Conservation (phyloP, 805 yeast species). For the Wickerhamiella domercqiae region DNA sequence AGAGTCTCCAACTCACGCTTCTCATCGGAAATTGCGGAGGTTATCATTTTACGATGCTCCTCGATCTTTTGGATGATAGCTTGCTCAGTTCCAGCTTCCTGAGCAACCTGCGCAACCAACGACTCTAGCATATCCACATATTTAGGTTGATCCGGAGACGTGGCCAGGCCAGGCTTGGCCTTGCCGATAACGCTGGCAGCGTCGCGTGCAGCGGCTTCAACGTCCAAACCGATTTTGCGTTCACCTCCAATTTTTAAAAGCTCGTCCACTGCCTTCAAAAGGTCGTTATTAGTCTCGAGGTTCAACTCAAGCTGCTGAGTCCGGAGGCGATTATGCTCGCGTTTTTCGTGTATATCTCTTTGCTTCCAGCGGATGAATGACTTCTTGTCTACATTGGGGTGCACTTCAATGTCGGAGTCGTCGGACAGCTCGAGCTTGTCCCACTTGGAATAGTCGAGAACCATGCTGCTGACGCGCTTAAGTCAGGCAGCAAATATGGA, state of each 20-base stretch:
- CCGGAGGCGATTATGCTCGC: constrained; percentile 65
- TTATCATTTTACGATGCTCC: constrained; percentile 39
- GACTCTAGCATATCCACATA: constrained; percentile 91
- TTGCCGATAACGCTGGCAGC: constrained; percentile 16
- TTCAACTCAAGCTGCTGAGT: constrained; percentile 64
- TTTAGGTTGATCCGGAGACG: constrained; percentile 28
- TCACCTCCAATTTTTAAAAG: constrained; percentile 29
- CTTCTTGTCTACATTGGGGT: constrained; percentile 89
- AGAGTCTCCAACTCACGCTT: constrained; percentile 50
- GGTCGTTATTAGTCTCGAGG: constrained; percentile 60
- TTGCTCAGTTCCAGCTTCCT: constrained; percentile 32
- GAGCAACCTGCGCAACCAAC: constrained; percentile 58
- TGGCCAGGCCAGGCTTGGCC: constrained; percentile 20
- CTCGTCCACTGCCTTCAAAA: constrained; percentile 58
- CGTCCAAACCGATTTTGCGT: constrained; percentile 19
- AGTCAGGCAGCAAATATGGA: too few species aligned
- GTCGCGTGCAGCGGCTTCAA: constrained; percentile 16
- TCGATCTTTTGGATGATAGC: constrained; percentile 26
- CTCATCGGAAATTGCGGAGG: constrained; percentile 49
- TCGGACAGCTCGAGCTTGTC: constrained; percentile 91
- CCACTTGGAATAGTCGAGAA: constrained; percentile 94
- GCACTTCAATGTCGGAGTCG: constrained; percentile 94
- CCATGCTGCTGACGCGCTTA: constrained; percentile 36
- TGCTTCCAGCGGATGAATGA: constrained; percentile 95
- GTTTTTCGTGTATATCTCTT: constrained; percentile 88